Conservation (phyloP, 495 filamentous ascomycete genomes). For the Xylaria nigripes region DNA sequence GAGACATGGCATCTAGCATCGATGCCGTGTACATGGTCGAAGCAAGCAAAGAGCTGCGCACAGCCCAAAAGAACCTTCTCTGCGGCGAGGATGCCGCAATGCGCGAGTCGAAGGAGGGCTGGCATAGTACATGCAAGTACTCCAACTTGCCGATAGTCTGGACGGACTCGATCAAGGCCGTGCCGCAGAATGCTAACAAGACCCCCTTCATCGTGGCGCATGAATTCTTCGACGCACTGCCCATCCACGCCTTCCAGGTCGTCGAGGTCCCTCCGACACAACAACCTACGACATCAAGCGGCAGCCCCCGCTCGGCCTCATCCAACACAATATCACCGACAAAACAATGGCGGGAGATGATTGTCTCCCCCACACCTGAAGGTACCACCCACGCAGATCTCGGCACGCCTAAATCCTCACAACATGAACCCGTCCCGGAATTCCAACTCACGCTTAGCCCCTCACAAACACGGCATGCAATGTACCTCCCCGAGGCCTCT, state of each 20-base stretch:
- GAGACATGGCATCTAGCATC: conserved; percentile 63
- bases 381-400: conserved; percentile 37
- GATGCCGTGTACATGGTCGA: conserved; percentile 87
- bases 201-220: conserved; percentile 92
- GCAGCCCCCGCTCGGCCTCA: conserved; percentile 20
- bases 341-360: conserved; percentile 78
- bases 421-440: conserved; percentile 52
- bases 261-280: conserved; percentile 42
- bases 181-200: conserved; percentile 53
- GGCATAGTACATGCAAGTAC: conserved; percentile 69
- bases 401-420: conserved; percentile 45
- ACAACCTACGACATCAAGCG: conserved; percentile 31
- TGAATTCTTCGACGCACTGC: conserved; percentile 98
- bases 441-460: conserved; percentile 77
- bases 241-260: conserved; percentile 89
- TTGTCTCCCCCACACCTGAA: conserved; percentile 63
- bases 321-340: conserved; percentile 36
- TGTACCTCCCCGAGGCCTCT: conserved; percentile 78
- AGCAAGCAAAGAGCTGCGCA: conserved; percentile 66
- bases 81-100: conserved; percentile 64
- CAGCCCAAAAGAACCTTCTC: conserved; percentile 71
- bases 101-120: conserved; percentile 65
- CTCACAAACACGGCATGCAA: conserved; percentile 66
- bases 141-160: conserved; percentile 64
- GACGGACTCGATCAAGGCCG: conserved; percentile 79